Conservation (phyloP, 2,329 filamentous ascomycete genomes). For the Ophiognomonia clavigignenti-juglandacearum region DNA sequence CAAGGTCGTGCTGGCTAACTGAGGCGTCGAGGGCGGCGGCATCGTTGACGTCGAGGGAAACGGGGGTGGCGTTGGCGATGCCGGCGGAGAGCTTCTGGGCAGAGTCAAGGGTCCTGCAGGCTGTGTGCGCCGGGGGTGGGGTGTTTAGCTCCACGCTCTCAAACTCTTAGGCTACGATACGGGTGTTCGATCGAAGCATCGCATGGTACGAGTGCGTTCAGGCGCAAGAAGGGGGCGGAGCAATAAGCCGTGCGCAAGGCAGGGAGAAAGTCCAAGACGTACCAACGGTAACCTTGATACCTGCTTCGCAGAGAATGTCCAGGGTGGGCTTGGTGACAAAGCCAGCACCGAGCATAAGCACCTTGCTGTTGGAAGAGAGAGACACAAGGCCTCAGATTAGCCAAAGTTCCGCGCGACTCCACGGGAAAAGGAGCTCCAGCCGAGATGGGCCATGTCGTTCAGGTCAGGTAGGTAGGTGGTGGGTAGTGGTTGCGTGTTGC, state of each 20-base stretch:
- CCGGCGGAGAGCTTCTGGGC: constrained; percentile 71
- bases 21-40: constrained; percentile 72
- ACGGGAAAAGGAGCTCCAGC: too few relatives aligned
- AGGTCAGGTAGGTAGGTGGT: too few relatives aligned
- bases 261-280: constrained; percentile 22
- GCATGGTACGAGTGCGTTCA: too few relatives aligned
- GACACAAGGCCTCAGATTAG: constrained; percentile 7
- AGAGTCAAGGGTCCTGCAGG: constrained; percentile 74
- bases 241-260: too few relatives aligned
- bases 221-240: neutral
- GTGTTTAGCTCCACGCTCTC: neutral
- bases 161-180: neutral
- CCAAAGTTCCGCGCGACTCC: neutral
- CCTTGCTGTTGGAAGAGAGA: constrained; percentile 21
- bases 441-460: too few relatives aligned
- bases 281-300: constrained; percentile 62
- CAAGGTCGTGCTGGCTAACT: constrained; percentile 73
- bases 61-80: constrained; percentile 67
- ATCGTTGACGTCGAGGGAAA: constrained; percentile 81
- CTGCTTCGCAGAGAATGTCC: constrained; percentile 56
- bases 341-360: constrained; percentile 46
- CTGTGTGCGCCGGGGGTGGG: constrained; percentile 34
- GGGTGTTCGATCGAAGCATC: too few relatives aligned
- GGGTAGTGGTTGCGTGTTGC: neutral
- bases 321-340: constrained; percentile 61